phyloP scores from a whole-genome alignment of 2,329 filamentous ascomycete genomes.

The Gliomastix tumulicola region DNA sequence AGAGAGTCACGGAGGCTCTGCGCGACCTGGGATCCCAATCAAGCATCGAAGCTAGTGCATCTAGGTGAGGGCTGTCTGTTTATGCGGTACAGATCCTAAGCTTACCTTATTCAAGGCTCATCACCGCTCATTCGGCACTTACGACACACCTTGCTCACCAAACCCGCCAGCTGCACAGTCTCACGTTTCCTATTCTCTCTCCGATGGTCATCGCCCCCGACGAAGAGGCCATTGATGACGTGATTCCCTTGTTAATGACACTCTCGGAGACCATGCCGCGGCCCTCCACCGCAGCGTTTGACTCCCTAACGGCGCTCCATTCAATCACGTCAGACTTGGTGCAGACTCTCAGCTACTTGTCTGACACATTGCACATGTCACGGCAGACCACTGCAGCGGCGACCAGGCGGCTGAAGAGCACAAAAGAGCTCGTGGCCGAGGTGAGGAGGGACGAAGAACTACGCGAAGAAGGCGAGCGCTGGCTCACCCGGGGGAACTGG shows the following conservation, averaged over 20 bases:
- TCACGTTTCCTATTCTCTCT: slow-evolving; percentile 64
- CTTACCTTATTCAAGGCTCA: slow-evolving; percentile 45
- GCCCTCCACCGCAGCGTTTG: slow-evolving; percentile 53
- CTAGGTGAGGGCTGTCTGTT: slow-evolving; percentile 57
- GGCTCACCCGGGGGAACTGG: slow-evolving; percentile 80
- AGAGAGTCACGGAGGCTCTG: slow-evolving; percentile 61
- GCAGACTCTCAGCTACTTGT: slow-evolving; percentile 75
- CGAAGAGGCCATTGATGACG: slow-evolving; percentile 57
- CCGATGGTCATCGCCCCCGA: slow-evolving; percentile 59
- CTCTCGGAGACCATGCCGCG: slow-evolving; percentile 62
- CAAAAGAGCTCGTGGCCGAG: slow-evolving; percentile 79
- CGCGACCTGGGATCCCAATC: slow-evolving; percentile 68
- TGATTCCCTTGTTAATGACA: slow-evolving; percentile 60
- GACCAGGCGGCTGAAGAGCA: slow-evolving; percentile 69
- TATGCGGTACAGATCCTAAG: too few relatives aligned
- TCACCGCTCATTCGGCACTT: slow-evolving; percentile 68
- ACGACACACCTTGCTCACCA: slow-evolving; percentile 71
- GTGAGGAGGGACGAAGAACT: slow-evolving; percentile 77
- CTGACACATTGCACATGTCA: slow-evolving; percentile 90
- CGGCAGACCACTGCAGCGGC: slow-evolving; percentile 81
- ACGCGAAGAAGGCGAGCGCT: slow-evolving; percentile 73
- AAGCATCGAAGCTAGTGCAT: slow-evolving; percentile 63
- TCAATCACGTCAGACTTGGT: slow-evolving; percentile 66
- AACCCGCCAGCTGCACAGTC: slow-evolving; percentile 66
- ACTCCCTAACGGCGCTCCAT: slow-evolving; percentile 62